Percentiles rank a stretch among this genome's conserved stretches.
These are phyloP conservation scores for Parachlorella kessleri DNA, from an alignment of 139 green algal species.

Conservation along the genomic window DNA sequence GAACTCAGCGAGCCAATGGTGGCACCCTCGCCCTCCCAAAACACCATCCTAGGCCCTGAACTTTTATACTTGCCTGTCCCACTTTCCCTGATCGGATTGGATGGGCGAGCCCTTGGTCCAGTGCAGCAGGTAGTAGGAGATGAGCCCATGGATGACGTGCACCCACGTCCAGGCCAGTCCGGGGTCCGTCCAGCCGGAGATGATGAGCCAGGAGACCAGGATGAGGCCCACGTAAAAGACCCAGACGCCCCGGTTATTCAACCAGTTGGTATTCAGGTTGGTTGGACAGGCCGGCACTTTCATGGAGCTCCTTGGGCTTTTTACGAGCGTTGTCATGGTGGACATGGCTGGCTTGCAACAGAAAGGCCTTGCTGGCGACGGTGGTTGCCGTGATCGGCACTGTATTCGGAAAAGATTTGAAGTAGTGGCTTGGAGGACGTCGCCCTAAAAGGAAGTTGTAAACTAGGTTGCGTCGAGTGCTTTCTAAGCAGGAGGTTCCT, in stretches of 20 bases:
- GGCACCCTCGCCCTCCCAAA: no score
- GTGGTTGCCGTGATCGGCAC: not conserved
- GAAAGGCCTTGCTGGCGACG: slow-evolving; percentile 11
- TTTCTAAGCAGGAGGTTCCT: no score
- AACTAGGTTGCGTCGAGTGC: no score
- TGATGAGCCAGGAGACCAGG: slow-evolving; percentile 70
- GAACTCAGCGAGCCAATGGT: no score
- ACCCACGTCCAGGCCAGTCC: slow-evolving; percentile 90
- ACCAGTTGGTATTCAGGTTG: slow-evolving; percentile 51
- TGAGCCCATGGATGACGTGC: slow-evolving; percentile 79
- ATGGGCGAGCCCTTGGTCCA: slow-evolving; percentile 86
- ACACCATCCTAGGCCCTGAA: no score
- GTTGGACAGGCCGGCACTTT: not conserved
- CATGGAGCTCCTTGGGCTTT: not conserved
- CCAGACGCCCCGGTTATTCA: slow-evolving; percentile 60
- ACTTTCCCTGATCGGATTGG: slow-evolving; percentile 78
- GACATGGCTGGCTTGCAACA: not conserved
- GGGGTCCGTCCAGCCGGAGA: slow-evolving; percentile 63
- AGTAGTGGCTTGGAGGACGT: no score
- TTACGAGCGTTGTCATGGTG: not conserved
- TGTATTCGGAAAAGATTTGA: no score
- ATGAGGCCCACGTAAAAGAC: slow-evolving; percentile 78
- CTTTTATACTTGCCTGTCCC: slow-evolving; percentile 55
- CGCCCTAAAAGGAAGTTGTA: no score
- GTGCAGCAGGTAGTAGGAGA: slow-evolving; percentile 90